A percentile compares a stretch with the other conserved stretches of the same genome.
phyloP scores from a whole-genome alignment of 73 alveolate genomes.

The Blepharisma japonicum region DNA sequence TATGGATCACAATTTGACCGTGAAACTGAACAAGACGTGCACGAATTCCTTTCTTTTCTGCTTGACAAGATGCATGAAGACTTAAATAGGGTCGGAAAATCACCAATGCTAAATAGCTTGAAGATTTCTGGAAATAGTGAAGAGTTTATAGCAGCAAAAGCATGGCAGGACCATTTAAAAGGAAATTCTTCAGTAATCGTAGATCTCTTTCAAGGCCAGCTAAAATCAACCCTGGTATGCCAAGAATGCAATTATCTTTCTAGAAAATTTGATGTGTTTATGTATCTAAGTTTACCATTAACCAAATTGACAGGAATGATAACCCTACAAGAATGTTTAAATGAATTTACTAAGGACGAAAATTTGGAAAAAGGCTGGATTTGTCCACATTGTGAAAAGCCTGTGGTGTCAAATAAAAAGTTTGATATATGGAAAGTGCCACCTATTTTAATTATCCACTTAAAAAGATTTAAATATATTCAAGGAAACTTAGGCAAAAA shows the following conservation, averaged over 20 bases:
- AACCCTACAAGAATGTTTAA: conserved; percentile 54
- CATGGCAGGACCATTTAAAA: conserved; percentile 70
- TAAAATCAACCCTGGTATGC: conserved; percentile 54
- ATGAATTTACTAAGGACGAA: conserved; percentile 68
- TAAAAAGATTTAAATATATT: conserved; percentile 76
- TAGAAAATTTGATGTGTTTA: conserved; percentile 74
- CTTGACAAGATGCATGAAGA: conserved; percentile 94
- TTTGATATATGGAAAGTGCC: conserved; percentile 92
- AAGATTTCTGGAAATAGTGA: background rate
- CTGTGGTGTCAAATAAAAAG: conserved; percentile 60
- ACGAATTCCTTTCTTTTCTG: conserved; percentile 87
- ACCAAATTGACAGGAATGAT: conserved; percentile 36
- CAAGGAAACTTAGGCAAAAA: conserved; percentile 65
- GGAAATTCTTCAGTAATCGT: conserved; percentile 78
- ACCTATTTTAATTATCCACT: conserved; percentile 73
- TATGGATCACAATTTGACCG: conserved; percentile 64
- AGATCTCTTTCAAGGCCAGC: conserved; percentile 84
- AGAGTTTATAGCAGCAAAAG: conserved; percentile 48
- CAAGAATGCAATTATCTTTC: conserved; percentile 50
- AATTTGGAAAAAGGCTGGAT: conserved; percentile 70
- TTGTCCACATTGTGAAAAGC: conserved; percentile 79
- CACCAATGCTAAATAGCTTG: too few species aligned
- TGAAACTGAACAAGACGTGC: conserved; percentile 87
- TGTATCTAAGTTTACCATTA: conserved; percentile 81
- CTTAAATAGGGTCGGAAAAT: conserved; percentile 68